Conservation (phyloP, 2,329 filamentous ascomycete species). For the Penicillium sp. region DNA sequence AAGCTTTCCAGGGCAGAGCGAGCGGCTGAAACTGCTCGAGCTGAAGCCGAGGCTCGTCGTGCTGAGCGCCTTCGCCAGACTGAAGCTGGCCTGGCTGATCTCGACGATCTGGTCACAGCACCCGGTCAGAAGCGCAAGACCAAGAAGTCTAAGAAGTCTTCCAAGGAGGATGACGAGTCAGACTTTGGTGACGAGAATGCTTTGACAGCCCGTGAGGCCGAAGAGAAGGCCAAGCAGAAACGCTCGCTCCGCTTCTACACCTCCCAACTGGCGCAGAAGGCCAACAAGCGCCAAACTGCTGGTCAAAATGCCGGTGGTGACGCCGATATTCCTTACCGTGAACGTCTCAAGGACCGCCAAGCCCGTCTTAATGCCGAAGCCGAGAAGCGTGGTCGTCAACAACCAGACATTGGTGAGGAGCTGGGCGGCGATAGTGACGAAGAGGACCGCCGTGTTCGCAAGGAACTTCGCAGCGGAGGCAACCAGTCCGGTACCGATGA, state of each 20-base stretch:
- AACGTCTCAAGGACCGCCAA: slow-evolving; percentile 84
- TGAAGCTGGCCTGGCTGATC: slow-evolving; percentile 74
- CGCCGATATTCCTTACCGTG: slow-evolving; percentile 76
- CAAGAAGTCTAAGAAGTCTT: slow-evolving; percentile 39
- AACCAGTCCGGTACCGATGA: slow-evolving; percentile 49
- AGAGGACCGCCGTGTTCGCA: slow-evolving; percentile 63
- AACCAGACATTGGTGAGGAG: slow-evolving; percentile 66
- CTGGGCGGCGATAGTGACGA: slow-evolving; percentile 74
- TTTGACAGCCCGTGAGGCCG: slow-evolving; percentile 77
- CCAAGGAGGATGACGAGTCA: slow-evolving; percentile 66
- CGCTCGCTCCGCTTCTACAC: slow-evolving; percentile 97
- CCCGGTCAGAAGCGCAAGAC: slow-evolving; percentile 54
- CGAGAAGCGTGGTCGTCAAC: slow-evolving; percentile 76
- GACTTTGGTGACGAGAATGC: slow-evolving; percentile 92
- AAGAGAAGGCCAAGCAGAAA: slow-evolving; percentile 87
- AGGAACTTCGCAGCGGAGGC: slow-evolving; percentile 52
- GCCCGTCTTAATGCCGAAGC: slow-evolving; percentile 87
- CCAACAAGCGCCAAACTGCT: slow-evolving; percentile 74
- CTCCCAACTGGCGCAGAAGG: slow-evolving; percentile 93
- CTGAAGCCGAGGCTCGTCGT: slow-evolving; percentile 59
- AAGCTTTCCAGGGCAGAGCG: slow-evolving; percentile 57
- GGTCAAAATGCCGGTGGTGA: slow-evolving; percentile 66
- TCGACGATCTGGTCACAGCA: slow-evolving; percentile 66
- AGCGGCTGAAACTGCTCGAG: slow-evolving; percentile 60
- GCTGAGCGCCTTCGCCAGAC: slow-evolving; percentile 61